These are phyloP conservation scores for Oxyria digyna DNA, from an alignment of 148 eudicot species.

Conservation along the genomic window DNA sequence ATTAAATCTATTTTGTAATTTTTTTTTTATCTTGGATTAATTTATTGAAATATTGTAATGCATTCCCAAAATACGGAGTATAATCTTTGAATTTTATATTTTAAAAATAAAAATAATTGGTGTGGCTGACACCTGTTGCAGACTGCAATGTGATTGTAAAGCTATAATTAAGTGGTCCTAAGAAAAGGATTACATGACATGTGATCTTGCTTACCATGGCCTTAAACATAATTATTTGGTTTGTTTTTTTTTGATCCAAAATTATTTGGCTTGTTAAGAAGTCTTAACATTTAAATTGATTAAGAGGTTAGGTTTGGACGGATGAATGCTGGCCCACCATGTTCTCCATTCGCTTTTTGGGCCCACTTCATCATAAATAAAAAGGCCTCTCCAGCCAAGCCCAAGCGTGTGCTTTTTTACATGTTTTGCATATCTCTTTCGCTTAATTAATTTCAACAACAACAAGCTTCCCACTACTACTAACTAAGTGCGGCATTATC, in stretches of 20 bases:
- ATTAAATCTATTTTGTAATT: too few relatives aligned
- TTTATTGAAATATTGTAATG: too few relatives aligned
- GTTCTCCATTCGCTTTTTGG: constrained; percentile 2
- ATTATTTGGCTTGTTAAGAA: too few relatives aligned
- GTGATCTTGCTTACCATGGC: constrained; percentile 5
- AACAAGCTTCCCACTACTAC: too few relatives aligned
- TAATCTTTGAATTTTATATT: too few relatives aligned
- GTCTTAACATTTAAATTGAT: background rate
- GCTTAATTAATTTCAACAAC: too few relatives aligned
- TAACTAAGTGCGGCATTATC: too few relatives aligned
- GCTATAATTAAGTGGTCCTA: background rate
- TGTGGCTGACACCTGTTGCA: background rate
- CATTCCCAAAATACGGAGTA: background rate
- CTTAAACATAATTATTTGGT: constrained; percentile 1
- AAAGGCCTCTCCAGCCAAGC: background rate
- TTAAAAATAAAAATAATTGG: background rate
- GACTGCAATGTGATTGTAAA: too few relatives aligned
- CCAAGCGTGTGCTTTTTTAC: constrained; percentile 4
- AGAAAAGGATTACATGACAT: background rate
- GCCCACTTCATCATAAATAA: background rate
- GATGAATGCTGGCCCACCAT: background rate
- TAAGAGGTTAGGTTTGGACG: background rate
- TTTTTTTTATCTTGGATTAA: too few relatives aligned
- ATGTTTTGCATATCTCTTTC: background rate
- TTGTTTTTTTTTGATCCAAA: too few relatives aligned